Percentiles rank a stretch among this genome's conserved stretches.
Conservation (phyloP, 2,329 filamentous ascomycete species). For the Exophiala mesophila region DNA sequence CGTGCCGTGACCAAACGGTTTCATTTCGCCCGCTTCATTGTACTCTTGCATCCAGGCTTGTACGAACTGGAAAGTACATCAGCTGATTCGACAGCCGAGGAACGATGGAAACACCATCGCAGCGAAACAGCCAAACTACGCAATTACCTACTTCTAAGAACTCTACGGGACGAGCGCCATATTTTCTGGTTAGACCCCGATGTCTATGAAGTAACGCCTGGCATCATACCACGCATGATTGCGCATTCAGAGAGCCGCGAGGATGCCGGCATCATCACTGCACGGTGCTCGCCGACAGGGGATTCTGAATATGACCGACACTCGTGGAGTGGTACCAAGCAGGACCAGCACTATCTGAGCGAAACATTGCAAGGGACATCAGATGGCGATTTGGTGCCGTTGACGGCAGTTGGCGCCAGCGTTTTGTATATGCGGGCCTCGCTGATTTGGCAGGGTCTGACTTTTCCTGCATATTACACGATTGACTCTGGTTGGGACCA, state of each 20-base stretch:
- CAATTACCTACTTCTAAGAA: slow-evolving; percentile 11
- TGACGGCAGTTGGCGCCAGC: slow-evolving; percentile 6
- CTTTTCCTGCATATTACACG: slow-evolving; percentile 6
- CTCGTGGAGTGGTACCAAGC: slow-evolving; percentile 14
- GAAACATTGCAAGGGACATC: slow-evolving; percentile 2
- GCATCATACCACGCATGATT: slow-evolving; percentile 6
- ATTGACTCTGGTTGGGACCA: slow-evolving; percentile 8
- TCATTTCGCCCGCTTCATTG: slow-evolving; percentile 2
- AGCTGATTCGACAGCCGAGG: neutral
- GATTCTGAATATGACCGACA: slow-evolving; percentile 6
- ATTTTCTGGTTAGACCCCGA: slow-evolving; percentile 16
- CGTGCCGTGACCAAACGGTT: neutral
- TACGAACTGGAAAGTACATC: neutral
- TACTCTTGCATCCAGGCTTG: slow-evolving; percentile 10
- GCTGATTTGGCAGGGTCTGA: slow-evolving; percentile 9
- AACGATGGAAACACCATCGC: slow-evolving; percentile 3
- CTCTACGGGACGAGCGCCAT: slow-evolving; percentile 1
- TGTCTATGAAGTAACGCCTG: slow-evolving; percentile 3
- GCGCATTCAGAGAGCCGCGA: neutral
- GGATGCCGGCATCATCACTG: slow-evolving; percentile 7
- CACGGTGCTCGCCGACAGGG: slow-evolving; percentile 3
- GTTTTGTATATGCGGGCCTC: slow-evolving; percentile 11
- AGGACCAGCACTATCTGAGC: slow-evolving; percentile 7
- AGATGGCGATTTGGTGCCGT: slow-evolving; percentile 4
- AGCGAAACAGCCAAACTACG: slow-evolving; percentile 9